A percentile compares a stretch with the other conserved stretches of the same genome.
phyloP scores from a whole-genome alignment of 495 filamentous ascomycete species.

The Neurospora africana region DNA sequence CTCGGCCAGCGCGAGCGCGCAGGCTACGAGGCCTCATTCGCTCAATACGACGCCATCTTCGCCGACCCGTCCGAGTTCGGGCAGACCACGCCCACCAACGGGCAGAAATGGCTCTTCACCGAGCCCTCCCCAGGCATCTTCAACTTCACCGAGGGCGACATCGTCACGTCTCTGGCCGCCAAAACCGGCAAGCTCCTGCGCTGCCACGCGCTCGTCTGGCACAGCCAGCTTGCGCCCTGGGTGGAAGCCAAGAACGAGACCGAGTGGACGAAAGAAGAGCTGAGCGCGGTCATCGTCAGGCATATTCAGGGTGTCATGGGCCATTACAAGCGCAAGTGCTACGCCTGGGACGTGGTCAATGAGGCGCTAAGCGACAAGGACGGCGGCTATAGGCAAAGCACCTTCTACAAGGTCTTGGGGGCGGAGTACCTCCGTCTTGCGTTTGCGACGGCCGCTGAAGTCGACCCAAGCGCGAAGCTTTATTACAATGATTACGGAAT shows the following conservation, averaged over 20 bases:
- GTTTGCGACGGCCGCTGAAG: conserved; percentile 39
- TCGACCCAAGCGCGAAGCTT: conserved; percentile 49
- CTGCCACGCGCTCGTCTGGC: conserved; percentile 54
- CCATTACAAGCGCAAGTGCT: conserved; percentile 48
- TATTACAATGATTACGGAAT: conserved; percentile 66
- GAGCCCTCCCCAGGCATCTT: conserved; percentile 40
- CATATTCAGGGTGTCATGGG: conserved; percentile 44
- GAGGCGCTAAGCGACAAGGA: conserved; percentile 56
- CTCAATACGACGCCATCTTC: conserved; percentile 29
- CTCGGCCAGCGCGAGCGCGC: conserved; percentile 29
- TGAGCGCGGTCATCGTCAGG: conserved; percentile 40
- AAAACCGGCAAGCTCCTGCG: conserved; percentile 40
- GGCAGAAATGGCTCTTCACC: conserved; percentile 43
- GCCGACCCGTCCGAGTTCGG: conserved; percentile 38
- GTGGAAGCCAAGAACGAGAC: conserved; percentile 43
- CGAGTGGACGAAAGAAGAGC: conserved; percentile 43
- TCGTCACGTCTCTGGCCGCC: conserved; percentile 36
- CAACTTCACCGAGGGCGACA: conserved; percentile 43
- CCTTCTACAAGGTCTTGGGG: conserved; percentile 48
- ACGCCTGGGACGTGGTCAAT: conserved; percentile 56
- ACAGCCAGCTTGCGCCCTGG: conserved; percentile 49
- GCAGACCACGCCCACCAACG: conserved; percentile 43
- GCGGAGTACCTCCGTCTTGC: conserved; percentile 49
- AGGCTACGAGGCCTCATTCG: conserved; percentile 12
- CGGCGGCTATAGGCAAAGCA: conserved; percentile 45